Percentiles rank a stretch among this genome's conserved stretches.
Evolutionary conservation across 2,329 filamentous ascomycete species (phyloP).

Genomic region (Talaromyces sp.): DNA sequence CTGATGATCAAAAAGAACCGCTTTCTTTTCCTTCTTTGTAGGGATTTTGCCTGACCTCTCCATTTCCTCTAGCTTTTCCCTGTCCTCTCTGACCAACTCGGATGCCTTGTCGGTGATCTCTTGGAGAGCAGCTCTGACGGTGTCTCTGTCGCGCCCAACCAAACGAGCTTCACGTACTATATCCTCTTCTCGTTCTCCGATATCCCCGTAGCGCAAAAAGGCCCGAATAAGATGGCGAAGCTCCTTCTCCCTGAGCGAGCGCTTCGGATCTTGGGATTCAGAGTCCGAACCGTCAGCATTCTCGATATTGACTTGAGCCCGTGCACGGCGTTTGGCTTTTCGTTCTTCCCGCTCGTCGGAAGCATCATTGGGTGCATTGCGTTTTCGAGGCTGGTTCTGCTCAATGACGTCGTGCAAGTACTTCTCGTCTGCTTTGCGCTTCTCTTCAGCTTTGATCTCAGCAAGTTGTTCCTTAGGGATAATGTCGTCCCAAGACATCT

Average conservation of each 20-base stretch:
- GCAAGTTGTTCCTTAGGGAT: conserved; percentile 92
- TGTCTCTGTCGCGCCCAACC: conserved; percentile 73
- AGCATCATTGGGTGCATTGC: conserved; percentile 58
- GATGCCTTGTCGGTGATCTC: conserved; percentile 73
- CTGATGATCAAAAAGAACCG: conserved; percentile 89
- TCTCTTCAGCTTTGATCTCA: conserved; percentile 82
- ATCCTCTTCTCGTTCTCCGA: conserved; percentile 83
- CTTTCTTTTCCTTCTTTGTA: conserved; percentile 97
- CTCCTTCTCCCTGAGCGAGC: conserved; percentile 89
- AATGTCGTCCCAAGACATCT: conserved; percentile 97
- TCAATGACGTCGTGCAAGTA: conserved; percentile 79
- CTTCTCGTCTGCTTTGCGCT: conserved; percentile 74
- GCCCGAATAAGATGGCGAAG: conserved; percentile 86
- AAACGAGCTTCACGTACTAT: conserved; percentile 84
- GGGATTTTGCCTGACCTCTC: conserved; percentile 74
- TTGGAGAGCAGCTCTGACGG: conserved; percentile 70
- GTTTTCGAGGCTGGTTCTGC: conserved; percentile 74
- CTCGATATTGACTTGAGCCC: conserved; percentile 60
- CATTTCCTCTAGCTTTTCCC: conserved; percentile 56
- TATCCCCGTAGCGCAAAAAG: conserved; percentile 83
- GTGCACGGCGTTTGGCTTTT: conserved; percentile 66
- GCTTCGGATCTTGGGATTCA: conserved; percentile 69
- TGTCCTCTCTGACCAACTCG: conserved; percentile 69
- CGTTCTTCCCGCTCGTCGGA: conserved; percentile 57
- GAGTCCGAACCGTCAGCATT: conserved; percentile 71